These are phyloP conservation scores for Chlorella sp. DNA, from an alignment of 139 green algal species.

Conservation along the genomic window DNA sequence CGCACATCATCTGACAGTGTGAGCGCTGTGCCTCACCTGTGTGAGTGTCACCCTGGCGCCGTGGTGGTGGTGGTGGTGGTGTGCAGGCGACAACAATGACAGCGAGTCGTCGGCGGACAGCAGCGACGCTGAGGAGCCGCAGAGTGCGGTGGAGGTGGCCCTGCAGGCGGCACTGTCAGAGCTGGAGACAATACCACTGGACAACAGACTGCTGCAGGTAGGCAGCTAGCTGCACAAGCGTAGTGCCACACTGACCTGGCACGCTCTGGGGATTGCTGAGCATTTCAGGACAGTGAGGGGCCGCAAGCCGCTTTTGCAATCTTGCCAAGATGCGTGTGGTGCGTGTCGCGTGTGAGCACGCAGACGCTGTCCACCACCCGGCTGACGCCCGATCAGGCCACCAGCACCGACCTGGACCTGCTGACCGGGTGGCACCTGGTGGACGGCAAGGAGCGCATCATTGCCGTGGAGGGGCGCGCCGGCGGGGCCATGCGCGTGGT, in stretches of 20 bases:
- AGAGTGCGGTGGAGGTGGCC: conserved; percentile 3
- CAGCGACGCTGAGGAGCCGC: not conserved
- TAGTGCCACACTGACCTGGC: too few species aligned
- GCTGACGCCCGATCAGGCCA: conserved; percentile 27
- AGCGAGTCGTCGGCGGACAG: not conserved
- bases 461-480: conserved; percentile 47
- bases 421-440: conserved; percentile 52
- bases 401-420: conserved; percentile 28
- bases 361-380: conserved; percentile 43
- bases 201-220: conserved; percentile 36
- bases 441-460: conserved; percentile 44
- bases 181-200: conserved; percentile 33
- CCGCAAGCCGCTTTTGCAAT: not conserved
- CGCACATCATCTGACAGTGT: too few species aligned
- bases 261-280: too few species aligned
- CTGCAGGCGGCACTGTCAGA: conserved; percentile 17
- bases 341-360: too few species aligned
- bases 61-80: not conserved
- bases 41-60: not conserved
- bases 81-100: conserved; percentile 4
- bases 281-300: too few species aligned
- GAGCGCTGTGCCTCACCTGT: too few species aligned
- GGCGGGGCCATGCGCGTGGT: conserved; percentile 26
- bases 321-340: too few species aligned
- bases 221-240: too few species aligned